phyloP scores from a whole-genome alignment of 495 filamentous ascomycete species.

The Penicillium parvum region DNA sequence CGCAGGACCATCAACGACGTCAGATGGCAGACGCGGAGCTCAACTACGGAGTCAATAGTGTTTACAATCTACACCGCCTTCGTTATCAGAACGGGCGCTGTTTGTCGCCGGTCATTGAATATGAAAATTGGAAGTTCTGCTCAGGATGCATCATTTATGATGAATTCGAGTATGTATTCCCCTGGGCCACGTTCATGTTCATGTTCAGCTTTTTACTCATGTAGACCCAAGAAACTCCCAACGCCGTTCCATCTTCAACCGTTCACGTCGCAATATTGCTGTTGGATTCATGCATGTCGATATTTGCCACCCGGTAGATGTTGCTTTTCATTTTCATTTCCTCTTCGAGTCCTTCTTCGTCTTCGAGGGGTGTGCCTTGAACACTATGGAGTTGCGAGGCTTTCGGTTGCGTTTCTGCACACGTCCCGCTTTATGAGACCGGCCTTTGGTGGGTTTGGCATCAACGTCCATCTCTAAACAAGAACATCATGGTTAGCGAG shows the following conservation, averaged over 20 bases:
- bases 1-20: too few species aligned
- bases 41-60: slow-evolving; percentile 2
- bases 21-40: background rate
- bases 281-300: background rate
- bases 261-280: background rate
- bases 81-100: too few species aligned
- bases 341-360: slow-evolving; percentile 27
- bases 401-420: slow-evolving; percentile 42
- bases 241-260: slow-evolving; percentile 12
- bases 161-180: too few species aligned
- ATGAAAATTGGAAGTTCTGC: too few species aligned
- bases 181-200: too few species aligned
- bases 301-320: background rate
- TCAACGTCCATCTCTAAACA: slow-evolving; percentile 40
- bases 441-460: slow-evolving; percentile 19
- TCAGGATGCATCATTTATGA: too few species aligned
- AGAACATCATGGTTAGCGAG: background rate
- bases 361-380: slow-evolving; percentile 27
- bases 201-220: slow-evolving; percentile 1
- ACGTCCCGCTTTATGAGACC: slow-evolving; percentile 25
- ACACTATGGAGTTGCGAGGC: slow-evolving; percentile 43
- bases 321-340: slow-evolving; percentile 23
- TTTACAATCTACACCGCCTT: slow-evolving; percentile 18
- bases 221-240: slow-evolving; percentile 12
- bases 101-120: too few species aligned